phyloP scores from a whole-genome alignment of 768 basidiomycete genomes.

The Termitomyces sp. region DNA sequence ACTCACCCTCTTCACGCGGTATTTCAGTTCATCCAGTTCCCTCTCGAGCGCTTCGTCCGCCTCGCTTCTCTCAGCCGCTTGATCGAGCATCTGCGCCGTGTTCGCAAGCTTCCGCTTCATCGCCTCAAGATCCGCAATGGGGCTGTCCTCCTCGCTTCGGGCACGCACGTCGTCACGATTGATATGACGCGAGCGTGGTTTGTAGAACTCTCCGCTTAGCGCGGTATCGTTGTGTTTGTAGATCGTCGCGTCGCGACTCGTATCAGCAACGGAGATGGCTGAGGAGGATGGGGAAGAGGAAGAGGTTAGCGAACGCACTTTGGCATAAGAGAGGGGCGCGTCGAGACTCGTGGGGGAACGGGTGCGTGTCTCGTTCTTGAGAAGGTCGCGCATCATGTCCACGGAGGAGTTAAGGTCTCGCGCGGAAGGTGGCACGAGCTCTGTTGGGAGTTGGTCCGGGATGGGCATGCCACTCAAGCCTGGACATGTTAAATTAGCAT shows the following conservation, averaged over 20 bases:
- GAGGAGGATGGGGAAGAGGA: neutral
- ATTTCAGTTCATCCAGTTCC: slow-evolving; percentile 82
- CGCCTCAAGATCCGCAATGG: slow-evolving; percentile 70
- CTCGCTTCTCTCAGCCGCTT: slow-evolving; percentile 56
- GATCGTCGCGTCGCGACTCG: slow-evolving; percentile 80
- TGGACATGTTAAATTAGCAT: slow-evolving; percentile 21
- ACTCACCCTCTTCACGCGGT: slow-evolving; percentile 79
- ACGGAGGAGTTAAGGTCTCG: slow-evolving; percentile 87
- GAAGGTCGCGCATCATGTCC: slow-evolving; percentile 80
- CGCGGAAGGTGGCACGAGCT: slow-evolving; percentile 89
- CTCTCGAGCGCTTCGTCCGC: slow-evolving; percentile 91
- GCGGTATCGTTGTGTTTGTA: slow-evolving; percentile 72
- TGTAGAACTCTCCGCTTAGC: slow-evolving; percentile 62
- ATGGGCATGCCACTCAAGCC: slow-evolving; percentile 90
- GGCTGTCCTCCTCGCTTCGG: slow-evolving; percentile 58
- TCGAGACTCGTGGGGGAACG: slow-evolving; percentile 54
- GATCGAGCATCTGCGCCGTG: slow-evolving; percentile 77
- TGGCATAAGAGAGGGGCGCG: slow-evolving; percentile 46
- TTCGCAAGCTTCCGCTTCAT: slow-evolving; percentile 80
- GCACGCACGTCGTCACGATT: slow-evolving; percentile 79
- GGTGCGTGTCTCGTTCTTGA: slow-evolving; percentile 80
- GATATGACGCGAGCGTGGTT: slow-evolving; percentile 75
- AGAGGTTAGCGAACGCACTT: slow-evolving; percentile 58
- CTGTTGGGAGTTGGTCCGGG: slow-evolving; percentile 80
- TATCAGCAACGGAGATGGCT: slow-evolving; percentile 44